A percentile compares a stretch with the other conserved stretches of the same genome.
Evolutionary conservation across 1,139 yeast genomes (phyloP).

Genomic region (Pichia sp.): DNA sequence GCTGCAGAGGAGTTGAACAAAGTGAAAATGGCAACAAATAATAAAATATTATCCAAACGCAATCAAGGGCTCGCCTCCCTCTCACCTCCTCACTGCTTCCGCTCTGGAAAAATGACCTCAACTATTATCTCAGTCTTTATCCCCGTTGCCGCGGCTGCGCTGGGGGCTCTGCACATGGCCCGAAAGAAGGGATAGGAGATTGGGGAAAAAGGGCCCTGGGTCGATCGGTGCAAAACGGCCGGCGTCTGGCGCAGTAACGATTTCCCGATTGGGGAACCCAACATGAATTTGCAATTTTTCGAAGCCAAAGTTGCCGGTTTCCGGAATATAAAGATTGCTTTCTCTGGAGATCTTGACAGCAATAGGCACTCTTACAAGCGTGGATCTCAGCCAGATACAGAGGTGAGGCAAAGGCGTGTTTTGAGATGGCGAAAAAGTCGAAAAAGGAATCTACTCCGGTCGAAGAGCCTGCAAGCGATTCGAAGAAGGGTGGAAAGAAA

Average conservation of each 20-base stretch:
- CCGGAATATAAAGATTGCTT: no score
- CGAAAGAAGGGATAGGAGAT: no score
- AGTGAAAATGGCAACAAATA: conserved; percentile 1
- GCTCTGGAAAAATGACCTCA: no score
- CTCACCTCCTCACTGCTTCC: not conserved
- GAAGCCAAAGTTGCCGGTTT: no score
- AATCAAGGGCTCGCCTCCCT: not conserved
- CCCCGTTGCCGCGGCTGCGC: no score
- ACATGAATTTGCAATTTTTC: not conserved
- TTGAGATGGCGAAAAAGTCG: conserved; percentile 13
- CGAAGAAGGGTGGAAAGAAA: conserved; percentile 18
- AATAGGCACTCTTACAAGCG: no score
- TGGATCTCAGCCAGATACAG: no score
- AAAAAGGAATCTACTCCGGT: conserved; percentile 10
- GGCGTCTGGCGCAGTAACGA: not conserved
- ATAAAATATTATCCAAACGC: conserved; percentile 2
- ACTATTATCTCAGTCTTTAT: no score
- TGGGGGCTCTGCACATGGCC: no score
- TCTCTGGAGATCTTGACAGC: no score
- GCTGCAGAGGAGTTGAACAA: not conserved
- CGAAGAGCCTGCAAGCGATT: conserved; percentile 4
- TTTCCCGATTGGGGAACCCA: not conserved
- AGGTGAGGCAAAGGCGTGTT: no score
- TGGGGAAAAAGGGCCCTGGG: no score
- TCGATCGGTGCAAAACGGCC: not conserved